Base-by-base conservation (phyloP, 345 rosid species). In the Combretum micranthum region DNA sequence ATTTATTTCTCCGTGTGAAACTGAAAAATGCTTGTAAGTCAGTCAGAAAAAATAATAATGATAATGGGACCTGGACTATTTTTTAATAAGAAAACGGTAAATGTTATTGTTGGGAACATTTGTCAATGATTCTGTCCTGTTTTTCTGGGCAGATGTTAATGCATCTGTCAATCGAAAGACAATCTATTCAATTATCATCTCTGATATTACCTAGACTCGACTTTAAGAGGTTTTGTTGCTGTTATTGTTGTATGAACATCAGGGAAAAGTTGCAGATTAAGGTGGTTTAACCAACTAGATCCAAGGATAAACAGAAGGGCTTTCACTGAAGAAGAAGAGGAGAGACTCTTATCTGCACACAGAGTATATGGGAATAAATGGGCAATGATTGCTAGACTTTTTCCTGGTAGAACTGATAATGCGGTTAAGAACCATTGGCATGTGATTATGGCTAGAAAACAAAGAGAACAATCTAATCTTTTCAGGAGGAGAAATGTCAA, bases 281-380 rank as follows among this genome's bases (percentile, higher is more conserved):
- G 82, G 74, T 77, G 82, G 82, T 77, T 70, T 52, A 77, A 77
- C 50, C 82, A 77, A 69, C 65, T 77, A 18, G 82, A 77, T 56
- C 76, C 82, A 57, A 71, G 72, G 42, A 74, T 77, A 42, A 77
- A 68, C 68, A 59, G 71, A 59, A 77, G 50, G 61, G 70, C 72
- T 17, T 77, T 77, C 61, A 62, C 60, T 1, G 82, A 74, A 23
- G 79, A 77, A 20, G 79, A 74, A 56, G 82, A 77, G 59, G 82
- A 74, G 21, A 65, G 67, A 44, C 72, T 77, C 3, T 45, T 74
- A 17, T 53, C 70, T 3, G 82, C 79, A 12, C 82, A 74, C 60
- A 69, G 71, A 15, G 22, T 74, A 9, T 65, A 77, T 46, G 82
- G 82, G 0, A 77, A 71, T 76, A 77, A 77, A 63, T 77, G 79